Conservation (phyloP, 1,139 yeast species). For the Zygotorulaspora mrakii region DNA sequence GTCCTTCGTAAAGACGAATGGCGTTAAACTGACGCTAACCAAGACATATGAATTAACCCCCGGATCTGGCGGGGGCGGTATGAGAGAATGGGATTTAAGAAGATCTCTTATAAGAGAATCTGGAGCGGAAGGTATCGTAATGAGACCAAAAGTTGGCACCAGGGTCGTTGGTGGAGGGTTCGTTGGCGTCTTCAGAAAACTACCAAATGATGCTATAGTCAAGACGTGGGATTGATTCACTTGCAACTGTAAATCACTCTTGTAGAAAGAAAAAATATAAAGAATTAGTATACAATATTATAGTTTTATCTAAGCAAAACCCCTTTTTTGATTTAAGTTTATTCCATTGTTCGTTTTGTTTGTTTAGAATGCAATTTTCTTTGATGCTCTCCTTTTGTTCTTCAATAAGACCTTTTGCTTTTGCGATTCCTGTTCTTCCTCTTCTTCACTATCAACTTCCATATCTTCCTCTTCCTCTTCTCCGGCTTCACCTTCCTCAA, state of each 20-base stretch:
- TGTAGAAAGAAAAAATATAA: conserved; percentile 9
- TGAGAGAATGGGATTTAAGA: conserved; percentile 44
- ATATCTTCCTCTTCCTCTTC: conserved; percentile 44
- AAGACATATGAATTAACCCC: conserved; percentile 42
- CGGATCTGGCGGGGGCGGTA: conserved; percentile 44
- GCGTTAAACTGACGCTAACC: conserved; percentile 37
- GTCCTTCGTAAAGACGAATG: conserved; percentile 30
- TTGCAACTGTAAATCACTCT: not conserved
- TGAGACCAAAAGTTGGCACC: conserved; percentile 47
- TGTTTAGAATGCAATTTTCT: conserved; percentile 37
- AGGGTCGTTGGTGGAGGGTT: conserved; percentile 47
- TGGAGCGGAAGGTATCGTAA: conserved; percentile 41
- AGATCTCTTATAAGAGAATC: conserved; percentile 39
- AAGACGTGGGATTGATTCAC: conserved; percentile 11
- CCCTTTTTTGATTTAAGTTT: conserved; percentile 5
- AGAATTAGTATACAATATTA: conserved; percentile 9
- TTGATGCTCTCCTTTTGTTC: conserved; percentile 53
- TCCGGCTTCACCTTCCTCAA: conserved; percentile 46
- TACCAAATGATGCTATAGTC: conserved; percentile 15
- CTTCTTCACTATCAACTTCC: conserved; percentile 44
- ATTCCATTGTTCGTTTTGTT: no score
- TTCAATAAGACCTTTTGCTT: conserved; percentile 75
- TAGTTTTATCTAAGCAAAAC: conserved; percentile 3
- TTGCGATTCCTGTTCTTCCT: conserved; percentile 45
- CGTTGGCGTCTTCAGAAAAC: conserved; percentile 33